A percentile compares a stretch with the other conserved stretches of the same genome.
These are phyloP conservation scores for Botrytis porri DNA, from an alignment of 2,329 filamentous ascomycete genomes.

Conservation along the genomic window DNA sequence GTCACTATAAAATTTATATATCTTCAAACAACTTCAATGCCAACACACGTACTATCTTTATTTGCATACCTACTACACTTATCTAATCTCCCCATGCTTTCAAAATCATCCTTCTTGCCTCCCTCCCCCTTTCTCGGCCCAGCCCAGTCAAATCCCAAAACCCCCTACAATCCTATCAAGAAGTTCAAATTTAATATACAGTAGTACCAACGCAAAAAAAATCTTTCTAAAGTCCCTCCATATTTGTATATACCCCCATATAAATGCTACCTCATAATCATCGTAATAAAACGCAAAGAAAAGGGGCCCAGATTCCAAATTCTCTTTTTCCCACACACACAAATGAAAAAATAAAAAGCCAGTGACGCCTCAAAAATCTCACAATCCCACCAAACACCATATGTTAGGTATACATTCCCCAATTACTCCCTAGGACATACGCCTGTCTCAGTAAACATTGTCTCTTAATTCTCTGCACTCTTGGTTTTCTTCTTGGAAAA, in stretches of 20 bases:
- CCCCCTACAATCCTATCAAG: conserved; percentile 2
- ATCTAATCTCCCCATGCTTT: neutral
- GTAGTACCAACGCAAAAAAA: conserved; percentile 15
- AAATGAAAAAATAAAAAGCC: neutral
- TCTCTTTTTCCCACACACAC: conserved; percentile 15
- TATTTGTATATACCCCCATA: conserved; percentile 17
- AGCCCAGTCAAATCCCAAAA: neutral
- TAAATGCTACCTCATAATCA: conserved; percentile 19
- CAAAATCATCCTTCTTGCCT: neutral
- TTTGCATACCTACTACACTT: neutral
- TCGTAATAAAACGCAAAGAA: conserved; percentile 19
- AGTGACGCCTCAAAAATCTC: neutral
- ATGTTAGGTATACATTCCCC: conserved; percentile 9
- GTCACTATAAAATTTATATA: neutral
- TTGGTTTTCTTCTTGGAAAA: conserved; percentile 16
- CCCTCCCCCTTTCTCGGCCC: neutral
- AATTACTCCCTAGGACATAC: conserved; percentile 11
- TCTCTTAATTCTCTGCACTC: conserved; percentile 3
- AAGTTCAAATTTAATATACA: conserved; percentile 16
- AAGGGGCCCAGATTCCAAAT: conserved; percentile 9
- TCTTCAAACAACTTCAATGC: neutral
- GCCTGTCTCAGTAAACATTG: neutral
- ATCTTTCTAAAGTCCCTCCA: conserved; percentile 16
- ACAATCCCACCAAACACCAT: conserved; percentile 14
- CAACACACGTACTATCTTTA: neutral